Evolutionary conservation across 2,329 filamentous ascomycete species (phyloP).

Genomic region (Monosporascus cannonballus): DNA sequence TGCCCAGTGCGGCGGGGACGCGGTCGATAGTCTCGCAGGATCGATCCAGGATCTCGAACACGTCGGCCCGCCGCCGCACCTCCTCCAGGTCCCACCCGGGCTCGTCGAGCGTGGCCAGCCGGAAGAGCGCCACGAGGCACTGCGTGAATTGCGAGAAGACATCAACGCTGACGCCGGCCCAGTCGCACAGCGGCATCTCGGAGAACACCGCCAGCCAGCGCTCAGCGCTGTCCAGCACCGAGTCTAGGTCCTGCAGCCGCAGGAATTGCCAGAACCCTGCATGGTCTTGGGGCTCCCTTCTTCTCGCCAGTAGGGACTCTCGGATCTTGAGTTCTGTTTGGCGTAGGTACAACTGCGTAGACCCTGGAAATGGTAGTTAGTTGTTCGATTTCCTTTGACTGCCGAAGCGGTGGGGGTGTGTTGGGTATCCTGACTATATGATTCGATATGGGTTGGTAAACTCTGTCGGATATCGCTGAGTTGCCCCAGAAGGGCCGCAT

Average conservation of each 20-base stretch:
- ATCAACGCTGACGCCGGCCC: slow-evolving; percentile 16
- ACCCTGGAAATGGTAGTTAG: slow-evolving; percentile 2
- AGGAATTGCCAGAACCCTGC: slow-evolving; percentile 6
- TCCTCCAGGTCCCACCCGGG: slow-evolving; percentile 17
- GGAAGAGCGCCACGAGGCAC: slow-evolving; percentile 18
- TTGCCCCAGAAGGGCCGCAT: slow-evolving; percentile 11
- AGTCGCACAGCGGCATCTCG: slow-evolving; percentile 9
- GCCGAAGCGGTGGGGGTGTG: too few relatives aligned
- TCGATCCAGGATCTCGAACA: slow-evolving; percentile 15
- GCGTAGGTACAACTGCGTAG: slow-evolving; percentile 13
- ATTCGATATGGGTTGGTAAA: slow-evolving; percentile 6
- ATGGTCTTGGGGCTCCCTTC: slow-evolving; percentile 1
- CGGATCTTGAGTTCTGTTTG: slow-evolving; percentile 15
- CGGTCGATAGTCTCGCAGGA: slow-evolving; percentile 5
- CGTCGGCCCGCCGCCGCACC: slow-evolving; percentile 13
- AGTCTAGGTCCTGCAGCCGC: slow-evolving; percentile 16
- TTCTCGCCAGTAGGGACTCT: slow-evolving; percentile 6
- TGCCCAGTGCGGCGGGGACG: slow-evolving; percentile 7
- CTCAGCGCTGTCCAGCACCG: slow-evolving; percentile 10
- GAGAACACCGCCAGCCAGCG: slow-evolving; percentile 11
- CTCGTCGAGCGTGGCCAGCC: slow-evolving; percentile 15
- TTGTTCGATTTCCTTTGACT: too few relatives aligned
- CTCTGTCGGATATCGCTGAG: slow-evolving; percentile 12
- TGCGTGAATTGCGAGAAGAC: slow-evolving; percentile 18
- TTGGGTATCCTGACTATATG: slow-evolving; percentile 9